Conservation (phyloP, 78 protist genomes). For the Dictyostelium discoideum region dicty_2.7 NC_007090.3:4887501-4888000, state of each 20-base stretch:
- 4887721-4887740: not conserved
- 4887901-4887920: too few relatives aligned
- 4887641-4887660: not conserved
- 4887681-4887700: not conserved
- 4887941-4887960: too few relatives aligned
- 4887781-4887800: not conserved
- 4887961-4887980: too few relatives aligned
- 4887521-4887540: not conserved
- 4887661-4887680: not conserved
- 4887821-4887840: not conserved
- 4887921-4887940: too few relatives aligned
- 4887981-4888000: too few relatives aligned
- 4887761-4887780: not conserved
- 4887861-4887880: not conserved
- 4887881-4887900: too few relatives aligned
- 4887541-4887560: not conserved
- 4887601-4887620: not conserved
- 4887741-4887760: not conserved
- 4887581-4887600: not conserved
- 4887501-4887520: not conserved
- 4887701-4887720: not conserved
- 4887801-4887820: not conserved
- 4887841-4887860: not conserved
- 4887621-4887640: not conserved
- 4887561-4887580: not conserved